Base-by-base conservation (phyloP, 768 basidiomycete species). In the Macrolepiota dolichaula region DNA sequence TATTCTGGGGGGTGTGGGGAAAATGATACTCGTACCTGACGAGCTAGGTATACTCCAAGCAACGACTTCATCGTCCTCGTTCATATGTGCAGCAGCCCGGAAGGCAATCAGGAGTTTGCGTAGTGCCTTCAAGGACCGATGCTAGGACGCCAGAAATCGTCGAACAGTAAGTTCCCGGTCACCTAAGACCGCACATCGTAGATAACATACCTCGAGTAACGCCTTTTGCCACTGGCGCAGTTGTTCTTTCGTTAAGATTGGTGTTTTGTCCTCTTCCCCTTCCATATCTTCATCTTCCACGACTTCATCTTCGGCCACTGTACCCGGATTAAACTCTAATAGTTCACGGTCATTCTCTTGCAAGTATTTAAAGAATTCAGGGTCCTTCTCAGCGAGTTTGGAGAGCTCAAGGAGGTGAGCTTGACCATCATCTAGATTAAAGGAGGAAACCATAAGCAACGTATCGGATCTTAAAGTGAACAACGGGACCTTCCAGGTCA, bases 281-380 rank as follows among this genome's bases (percentile, higher is more conserved):
- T 79, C 76, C 62, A 76, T 79, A 15, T 74, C 78, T 7, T 77
- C 79, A 2, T 80, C 83, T 10, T 77, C 81, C 1, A 74, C 79
- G 4, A 74, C 80, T 22, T 74, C 81, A 12, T 71, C 75, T 2
- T 69, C 78, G 1, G 72, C 74, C 1, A 72, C 73, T 24, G 68
- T 73, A 56, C 79, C 67, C 0, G 81, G 76, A 42, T 85, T 78
- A 69, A 98, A 98, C 3, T 92, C 82, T 2, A 99, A 80, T n/a
- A 98, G 78, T 58, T 94, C 95, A 61, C 80, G 78, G 74, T 99
- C 97, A 69, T 99, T 95, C 74, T 98, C 93, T 76, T 96, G 89
- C 1, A 99, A 81, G 71, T 96, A 99, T 75, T 96, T 94, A 88
- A 86, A 99, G 77, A 98, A 99, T 70, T 97, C 96, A n/a, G 96